phyloP scores from a whole-genome alignment of 148 eudicot genomes.

The Dianthus caryophyllus region DNA sequence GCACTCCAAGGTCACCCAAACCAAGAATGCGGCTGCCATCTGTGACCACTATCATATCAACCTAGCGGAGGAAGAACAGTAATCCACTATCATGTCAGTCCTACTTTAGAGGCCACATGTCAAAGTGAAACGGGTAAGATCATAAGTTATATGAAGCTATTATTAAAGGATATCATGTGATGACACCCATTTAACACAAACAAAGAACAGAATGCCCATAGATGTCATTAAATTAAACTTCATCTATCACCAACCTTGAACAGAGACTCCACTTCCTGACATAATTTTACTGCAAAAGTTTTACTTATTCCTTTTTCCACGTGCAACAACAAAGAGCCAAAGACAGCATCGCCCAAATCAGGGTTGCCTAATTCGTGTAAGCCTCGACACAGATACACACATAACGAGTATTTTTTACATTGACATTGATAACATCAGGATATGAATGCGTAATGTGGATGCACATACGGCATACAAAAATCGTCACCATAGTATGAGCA shows the following conservation, averaged over 20 bases:
- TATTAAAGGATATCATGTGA: background rate
- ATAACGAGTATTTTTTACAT: no score
- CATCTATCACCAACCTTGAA: background rate
- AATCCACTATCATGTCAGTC: background rate
- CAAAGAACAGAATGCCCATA: background rate
- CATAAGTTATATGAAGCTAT: background rate
- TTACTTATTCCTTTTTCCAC: no score
- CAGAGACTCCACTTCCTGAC: no score
- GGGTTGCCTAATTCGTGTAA: no score
- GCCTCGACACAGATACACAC: no score
- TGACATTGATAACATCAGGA: no score
- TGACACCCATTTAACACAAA: background rate
- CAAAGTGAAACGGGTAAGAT: constrained; percentile 1
- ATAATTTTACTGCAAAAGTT: no score
- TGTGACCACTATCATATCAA: constrained; percentile 97
- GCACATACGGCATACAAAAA: no score
- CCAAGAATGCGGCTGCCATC: constrained; percentile 99
- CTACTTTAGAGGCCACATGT: no score
- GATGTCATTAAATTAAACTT: background rate
- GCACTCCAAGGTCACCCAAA: constrained; percentile 97
- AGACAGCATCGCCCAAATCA: no score
- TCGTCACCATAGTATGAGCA: background rate
- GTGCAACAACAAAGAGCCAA: background rate
- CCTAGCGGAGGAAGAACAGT: constrained; percentile 33
- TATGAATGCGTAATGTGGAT: no score